Evolutionary conservation across 139 green algal genomes (phyloP).

Genomic region (Tetradesmus obliquus): DNA sequence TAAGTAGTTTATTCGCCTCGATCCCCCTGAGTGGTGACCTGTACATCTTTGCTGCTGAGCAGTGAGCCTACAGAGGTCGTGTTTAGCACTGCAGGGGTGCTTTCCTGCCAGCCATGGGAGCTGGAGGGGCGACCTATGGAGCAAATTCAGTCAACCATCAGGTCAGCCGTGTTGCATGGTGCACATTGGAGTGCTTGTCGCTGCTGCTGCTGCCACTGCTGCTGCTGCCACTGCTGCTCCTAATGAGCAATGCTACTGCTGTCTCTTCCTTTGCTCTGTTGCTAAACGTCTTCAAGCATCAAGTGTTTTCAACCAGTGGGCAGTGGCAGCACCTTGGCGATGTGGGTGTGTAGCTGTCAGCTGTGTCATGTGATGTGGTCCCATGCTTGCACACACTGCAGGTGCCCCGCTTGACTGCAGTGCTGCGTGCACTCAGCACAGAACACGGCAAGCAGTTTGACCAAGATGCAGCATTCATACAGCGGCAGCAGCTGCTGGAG

Average conservation of each 20-base stretch:
- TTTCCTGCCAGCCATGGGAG: neutral
- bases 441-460: slow-evolving; percentile 44
- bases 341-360: neutral
- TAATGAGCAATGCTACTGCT: neutral
- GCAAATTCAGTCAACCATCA: neutral
- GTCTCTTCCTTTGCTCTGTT: too few species aligned
- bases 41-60: neutral
- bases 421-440: slow-evolving; percentile 63
- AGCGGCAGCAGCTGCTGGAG: slow-evolving; percentile 47
- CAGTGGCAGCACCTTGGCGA: neutral
- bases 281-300: too few species aligned
- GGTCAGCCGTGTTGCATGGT: neutral
- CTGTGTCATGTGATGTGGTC: neutral
- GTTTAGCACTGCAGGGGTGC: neutral
- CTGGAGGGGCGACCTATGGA: neutral
- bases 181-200: too few species aligned
- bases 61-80: neutral
- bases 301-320: too few species aligned
- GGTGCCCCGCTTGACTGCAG: slow-evolving; percentile 66
- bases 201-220: neutral
- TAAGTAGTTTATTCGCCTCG: too few species aligned
- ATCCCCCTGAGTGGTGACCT: too few species aligned
- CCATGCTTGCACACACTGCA: neutral
- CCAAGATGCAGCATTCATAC: slow-evolving; percentile 45
- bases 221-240: neutral